Evolutionary conservation across 148 eudicot species (phyloP).

Genomic region (Chenopodium suecicum): DNA sequence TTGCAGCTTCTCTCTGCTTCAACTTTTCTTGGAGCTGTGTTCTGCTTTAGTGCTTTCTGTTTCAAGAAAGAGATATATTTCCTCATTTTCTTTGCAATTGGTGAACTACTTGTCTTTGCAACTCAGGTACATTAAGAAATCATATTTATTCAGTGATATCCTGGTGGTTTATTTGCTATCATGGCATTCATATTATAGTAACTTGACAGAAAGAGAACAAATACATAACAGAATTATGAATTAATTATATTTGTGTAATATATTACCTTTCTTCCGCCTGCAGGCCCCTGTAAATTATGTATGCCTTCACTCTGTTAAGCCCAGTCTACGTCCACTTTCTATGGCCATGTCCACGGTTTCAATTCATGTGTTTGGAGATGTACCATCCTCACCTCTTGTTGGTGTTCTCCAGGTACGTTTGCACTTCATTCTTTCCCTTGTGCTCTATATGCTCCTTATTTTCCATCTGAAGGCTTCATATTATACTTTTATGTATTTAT

Average conservation of each 20-base stretch:
- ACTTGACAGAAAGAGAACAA: neutral
- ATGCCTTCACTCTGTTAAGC: constrained; percentile 78
- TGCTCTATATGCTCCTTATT: neutral
- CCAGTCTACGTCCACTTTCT: constrained; percentile 83
- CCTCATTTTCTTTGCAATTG: constrained; percentile 66
- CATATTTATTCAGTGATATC: neutral
- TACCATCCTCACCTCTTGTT: constrained; percentile 96
- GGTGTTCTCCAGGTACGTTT: constrained; percentile 82
- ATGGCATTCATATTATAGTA: too few relatives aligned
- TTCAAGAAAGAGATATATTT: constrained; percentile 60
- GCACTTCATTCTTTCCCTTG: neutral
- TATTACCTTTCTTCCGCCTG: constrained; percentile 18
- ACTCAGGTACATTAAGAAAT: constrained; percentile 62
- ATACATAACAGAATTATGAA: too few relatives aligned
- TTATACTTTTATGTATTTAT: neutral
- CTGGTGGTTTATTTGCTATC: neutral
- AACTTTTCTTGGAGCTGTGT: constrained; percentile 68
- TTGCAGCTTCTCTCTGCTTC: constrained; percentile 82
- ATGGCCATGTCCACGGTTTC: constrained; percentile 95
- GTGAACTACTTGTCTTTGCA: constrained; percentile 85
- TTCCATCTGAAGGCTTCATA: neutral
- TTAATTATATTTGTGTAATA: neutral
- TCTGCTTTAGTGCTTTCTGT: constrained; percentile 86
- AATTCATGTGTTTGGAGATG: constrained; percentile 93
- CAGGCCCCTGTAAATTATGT: constrained; percentile 97